Evolutionary conservation across 768 basidiomycete genomes (phyloP), one percentile per base, ranked within the genome.

Genomic region (Tricholomella constricta): DNA sequence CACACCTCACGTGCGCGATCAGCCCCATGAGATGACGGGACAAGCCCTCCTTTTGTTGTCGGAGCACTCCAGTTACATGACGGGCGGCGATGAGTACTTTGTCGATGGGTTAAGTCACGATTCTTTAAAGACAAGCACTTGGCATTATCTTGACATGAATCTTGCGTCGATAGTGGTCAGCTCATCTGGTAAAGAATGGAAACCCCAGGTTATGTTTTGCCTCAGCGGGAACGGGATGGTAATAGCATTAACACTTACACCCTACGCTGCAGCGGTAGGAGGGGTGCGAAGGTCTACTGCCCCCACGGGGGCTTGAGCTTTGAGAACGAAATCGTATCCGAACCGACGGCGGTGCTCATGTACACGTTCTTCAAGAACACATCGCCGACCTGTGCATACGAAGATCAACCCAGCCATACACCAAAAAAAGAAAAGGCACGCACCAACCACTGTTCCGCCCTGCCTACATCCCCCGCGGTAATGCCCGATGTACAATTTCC

Each of bases 401-500:
- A 25, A 19, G 9, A 41, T 36, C 19, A 20, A 34, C n/a, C 22
- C 17, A 11, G 15, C 14, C n/a, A 26, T 32, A 52, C 19, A 37
- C n/a, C 31, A 45, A 31, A 27, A 26, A 50, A 53, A 22, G n/a
- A 23, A 35, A 45, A 59, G 29, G 59, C 55, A 67, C 85, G 72
- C 54, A 88, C 82, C 60, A 89, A 72, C 87, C 86, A 88, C 48
- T 81, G 72, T 6, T 67, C 74, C 10, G 74, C 69, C 37, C 76
- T 74, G 34, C 76, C 80, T 19, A 85, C 69, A 19, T 72, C 68
- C 10, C 84, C 84, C 4, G 78, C 68, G 11, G 74, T 74, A 59
- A 91, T 83, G 3, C 86, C 82, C 26, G 84, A 84, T 14, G 74
- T 68, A 62, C 89, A 91, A 36, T 72, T 69, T 15, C 83, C 81